Conservation (phyloP, 176 grass and related monocot species). For the Carex myosuroides region DNA sequence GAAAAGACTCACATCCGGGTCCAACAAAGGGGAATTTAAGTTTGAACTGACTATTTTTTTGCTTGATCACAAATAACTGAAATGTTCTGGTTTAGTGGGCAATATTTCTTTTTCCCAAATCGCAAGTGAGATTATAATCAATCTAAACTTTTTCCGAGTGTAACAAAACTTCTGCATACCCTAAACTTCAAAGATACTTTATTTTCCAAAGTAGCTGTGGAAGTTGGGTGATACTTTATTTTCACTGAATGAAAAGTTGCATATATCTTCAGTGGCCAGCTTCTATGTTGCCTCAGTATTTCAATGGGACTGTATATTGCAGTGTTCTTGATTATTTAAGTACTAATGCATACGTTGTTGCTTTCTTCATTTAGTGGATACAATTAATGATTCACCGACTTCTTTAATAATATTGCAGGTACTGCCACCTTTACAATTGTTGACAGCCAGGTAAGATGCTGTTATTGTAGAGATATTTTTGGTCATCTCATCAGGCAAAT, state of each 20-base stretch:
- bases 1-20: background rate
- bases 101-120: background rate
- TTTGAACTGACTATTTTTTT: background rate
- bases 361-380: background rate
- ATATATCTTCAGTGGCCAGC: background rate
- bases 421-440: conserved; percentile 29
- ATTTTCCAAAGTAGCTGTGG: background rate
- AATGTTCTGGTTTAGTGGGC: background rate
- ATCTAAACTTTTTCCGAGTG: background rate
- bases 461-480: background rate
- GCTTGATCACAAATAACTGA: background rate
- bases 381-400: background rate
- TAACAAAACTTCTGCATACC: background rate
- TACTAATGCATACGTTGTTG: background rate
- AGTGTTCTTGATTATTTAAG: background rate
- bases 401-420: conserved; percentile 20
- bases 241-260: background rate
- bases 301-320: background rate
- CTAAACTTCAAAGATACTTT: background rate
- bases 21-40: too few relatives aligned
- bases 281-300: background rate
- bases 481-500: background rate
- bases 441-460: conserved; percentile 22
- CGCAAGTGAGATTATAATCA: background rate
- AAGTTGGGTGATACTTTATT: background rate